Conservation (phyloP, 2,329 filamentous ascomycete species). For the Arthroderma sp. region DNA sequence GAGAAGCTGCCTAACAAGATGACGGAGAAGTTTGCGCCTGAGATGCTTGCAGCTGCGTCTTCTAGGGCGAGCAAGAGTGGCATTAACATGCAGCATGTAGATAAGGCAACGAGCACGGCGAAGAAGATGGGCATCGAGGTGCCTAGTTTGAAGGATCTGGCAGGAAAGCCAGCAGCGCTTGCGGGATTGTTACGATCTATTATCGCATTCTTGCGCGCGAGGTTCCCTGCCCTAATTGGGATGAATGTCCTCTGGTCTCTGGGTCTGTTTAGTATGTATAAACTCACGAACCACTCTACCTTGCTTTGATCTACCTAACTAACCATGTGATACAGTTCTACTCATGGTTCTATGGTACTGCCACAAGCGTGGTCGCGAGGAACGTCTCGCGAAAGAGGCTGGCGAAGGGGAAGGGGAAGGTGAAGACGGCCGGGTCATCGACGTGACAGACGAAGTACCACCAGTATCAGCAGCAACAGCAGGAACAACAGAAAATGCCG, state of each 20-base stretch:
- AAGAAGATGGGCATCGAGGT: slow-evolving; percentile 57
- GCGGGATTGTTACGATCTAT: slow-evolving; percentile 80
- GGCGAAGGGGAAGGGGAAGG: not conserved
- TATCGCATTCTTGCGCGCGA: slow-evolving; percentile 69
- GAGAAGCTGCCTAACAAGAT: slow-evolving; percentile 73
- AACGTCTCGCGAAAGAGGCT: slow-evolving; percentile 54
- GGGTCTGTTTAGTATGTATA: slow-evolving; percentile 64
- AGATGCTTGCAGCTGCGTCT: slow-evolving; percentile 66
- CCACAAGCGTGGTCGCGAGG: slow-evolving; percentile 84
- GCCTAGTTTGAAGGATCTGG: slow-evolving; percentile 61
- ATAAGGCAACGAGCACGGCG: slow-evolving; percentile 44
- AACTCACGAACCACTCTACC: not conserved
- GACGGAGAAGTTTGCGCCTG: slow-evolving; percentile 62
- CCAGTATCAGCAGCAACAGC: not conserved
- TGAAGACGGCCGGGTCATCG: not conserved
- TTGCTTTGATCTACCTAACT: not conserved
- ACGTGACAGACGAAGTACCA: not conserved
- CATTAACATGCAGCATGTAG: slow-evolving; percentile 42
- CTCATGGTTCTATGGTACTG: slow-evolving; percentile 97
- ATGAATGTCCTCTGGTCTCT: slow-evolving; percentile 87
- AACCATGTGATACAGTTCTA: slow-evolving; percentile 48
- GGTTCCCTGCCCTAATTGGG: slow-evolving; percentile 83
- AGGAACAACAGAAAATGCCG: not conserved
- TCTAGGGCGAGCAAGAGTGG: slow-evolving; percentile 53
- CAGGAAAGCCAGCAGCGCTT: slow-evolving; percentile 77